A percentile compares a stretch with the other conserved stretches of the same genome.
These are phyloP conservation scores for Spergularia bocconei DNA, from an alignment of 148 eudicot genomes.

Conservation along the genomic window DNA sequence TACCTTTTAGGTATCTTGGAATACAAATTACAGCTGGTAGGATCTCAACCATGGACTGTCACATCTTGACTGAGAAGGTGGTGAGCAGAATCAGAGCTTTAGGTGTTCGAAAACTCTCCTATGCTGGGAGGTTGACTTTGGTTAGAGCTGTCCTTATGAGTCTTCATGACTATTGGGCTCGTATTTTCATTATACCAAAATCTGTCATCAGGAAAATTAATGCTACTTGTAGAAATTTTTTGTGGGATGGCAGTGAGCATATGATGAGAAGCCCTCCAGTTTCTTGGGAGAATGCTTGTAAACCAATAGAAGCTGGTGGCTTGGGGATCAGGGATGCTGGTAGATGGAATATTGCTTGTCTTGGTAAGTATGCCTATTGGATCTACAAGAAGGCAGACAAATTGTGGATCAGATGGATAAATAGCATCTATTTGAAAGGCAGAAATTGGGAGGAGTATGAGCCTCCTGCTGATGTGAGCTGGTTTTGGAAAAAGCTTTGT, in stretches of 20 bases:
- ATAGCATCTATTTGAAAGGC: not conserved
- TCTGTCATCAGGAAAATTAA: not conserved
- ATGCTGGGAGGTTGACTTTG: not conserved
- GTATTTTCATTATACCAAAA: not conserved
- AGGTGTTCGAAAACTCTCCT: not conserved
- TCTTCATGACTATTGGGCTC: not conserved
- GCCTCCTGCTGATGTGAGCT: not conserved
- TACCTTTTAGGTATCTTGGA: not conserved
- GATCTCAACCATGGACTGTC: not conserved
- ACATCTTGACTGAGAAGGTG: not conserved
- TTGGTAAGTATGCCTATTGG: not conserved
- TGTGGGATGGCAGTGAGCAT: not conserved
- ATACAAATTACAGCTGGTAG: not conserved
- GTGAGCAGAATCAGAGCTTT: not conserved
- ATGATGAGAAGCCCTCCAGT: not conserved
- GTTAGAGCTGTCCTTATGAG: not conserved
- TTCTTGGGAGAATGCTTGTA: not conserved
- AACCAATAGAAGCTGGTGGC: not conserved
- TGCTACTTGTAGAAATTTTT: not conserved
- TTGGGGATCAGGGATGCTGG: not conserved
- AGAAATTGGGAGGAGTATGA: not conserved
- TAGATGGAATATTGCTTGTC: not conserved
- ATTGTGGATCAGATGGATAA: not conserved
- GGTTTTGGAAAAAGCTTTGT: not conserved
- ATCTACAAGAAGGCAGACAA: not conserved